These are phyloP conservation scores for Gossypium gossypioides DNA, from an alignment of 441 rosid species.

Conservation along the genomic window DNA sequence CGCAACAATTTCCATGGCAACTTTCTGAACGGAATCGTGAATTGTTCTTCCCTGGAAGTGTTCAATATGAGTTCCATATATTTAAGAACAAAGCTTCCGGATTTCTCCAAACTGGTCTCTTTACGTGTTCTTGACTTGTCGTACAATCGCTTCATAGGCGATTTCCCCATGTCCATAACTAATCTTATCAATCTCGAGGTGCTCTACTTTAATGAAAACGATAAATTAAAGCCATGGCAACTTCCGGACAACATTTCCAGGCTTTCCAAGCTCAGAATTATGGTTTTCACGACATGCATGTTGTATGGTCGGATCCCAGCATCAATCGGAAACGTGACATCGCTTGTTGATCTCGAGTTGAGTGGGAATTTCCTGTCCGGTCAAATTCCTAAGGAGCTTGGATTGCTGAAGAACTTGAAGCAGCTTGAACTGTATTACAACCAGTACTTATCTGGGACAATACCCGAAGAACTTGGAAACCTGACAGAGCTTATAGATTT, in stretches of 20 bases:
- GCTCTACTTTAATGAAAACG: slow-evolving; percentile 69
- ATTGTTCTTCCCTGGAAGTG: slow-evolving; percentile 67
- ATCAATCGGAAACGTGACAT: slow-evolving; percentile 66
- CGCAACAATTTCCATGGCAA: slow-evolving; percentile 45
- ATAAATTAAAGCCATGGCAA: slow-evolving; percentile 44
- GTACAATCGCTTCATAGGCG: slow-evolving; percentile 62
- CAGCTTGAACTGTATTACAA: slow-evolving; percentile 87
- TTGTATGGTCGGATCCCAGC: slow-evolving; percentile 56
- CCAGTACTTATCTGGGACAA: slow-evolving; percentile 49
- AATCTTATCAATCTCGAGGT: slow-evolving; percentile 60
- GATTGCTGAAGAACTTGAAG: slow-evolving; percentile 60
- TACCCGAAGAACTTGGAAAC: slow-evolving; percentile 82
- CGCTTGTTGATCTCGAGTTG: slow-evolving; percentile 77
- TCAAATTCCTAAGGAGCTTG: slow-evolving; percentile 62
- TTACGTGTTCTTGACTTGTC: slow-evolving; percentile 67
- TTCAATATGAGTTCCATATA: slow-evolving; percentile 41
- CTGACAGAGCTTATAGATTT: slow-evolving; percentile 69
- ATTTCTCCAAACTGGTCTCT: slow-evolving; percentile 56
- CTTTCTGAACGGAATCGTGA: slow-evolving; percentile 42
- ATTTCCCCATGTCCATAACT: slow-evolving; percentile 60
- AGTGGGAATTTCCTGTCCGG: slow-evolving; percentile 66
- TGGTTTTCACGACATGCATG: slow-evolving; percentile 66
- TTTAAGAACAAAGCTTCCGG: slow-evolving; percentile 50
- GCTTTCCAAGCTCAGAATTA: slow-evolving; percentile 45
- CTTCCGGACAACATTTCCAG: slow-evolving; percentile 56